Evolutionary conservation across 768 basidiomycete species (phyloP), one percentile per base, ranked within the genome.

Genomic region (Lactarius sp.): DNA sequence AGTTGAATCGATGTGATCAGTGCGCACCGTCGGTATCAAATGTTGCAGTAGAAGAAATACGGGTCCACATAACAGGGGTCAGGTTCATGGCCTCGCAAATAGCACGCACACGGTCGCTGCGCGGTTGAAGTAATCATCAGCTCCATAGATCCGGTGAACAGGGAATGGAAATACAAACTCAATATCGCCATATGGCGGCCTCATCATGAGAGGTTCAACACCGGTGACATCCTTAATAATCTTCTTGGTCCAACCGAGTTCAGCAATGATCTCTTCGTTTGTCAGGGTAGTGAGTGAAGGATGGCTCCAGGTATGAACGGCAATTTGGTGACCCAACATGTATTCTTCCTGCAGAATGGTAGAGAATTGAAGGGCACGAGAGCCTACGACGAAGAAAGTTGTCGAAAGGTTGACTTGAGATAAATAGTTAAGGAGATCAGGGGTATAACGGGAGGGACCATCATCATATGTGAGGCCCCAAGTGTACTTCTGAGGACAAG

Each of bases 371-470:
- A 92, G 81, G 52, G 77, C 84, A 56, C 92, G 85, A 20, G 92
- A 93, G 52, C 93, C 91, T 64, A 94, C 89, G 64, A 85, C 81
- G 74, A 94, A 96, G 80, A 95, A 93, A 1, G 94, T 96, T 3
- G 90, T 81, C 71, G 83, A 86, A 72, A 95, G 78, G 56, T 85
- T 76, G 55, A 80, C 70, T 49, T 81, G 72, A 62, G 86, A 80
- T 39, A 94, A 78, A 74, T 89, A 94, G 58, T 80, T 71, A 64
- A 95, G 77, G 9, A 96, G 80, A 50, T 86, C 77, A 13, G 89
- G 81, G 1, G 92, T 94, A 75, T 90, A 87, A 49, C 77, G 84
- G 12, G 85, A 84, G 4, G 94, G 94, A 46, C 92, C 91, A 71
- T 94, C 92, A 69, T 90, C 88, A 70, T 85, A 85, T 9, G 82